Percentiles rank a stretch among this genome's conserved stretches.
These are phyloP conservation scores for Leptomonas seymouri DNA, from an alignment of 208 protist genomes.

Conservation along the genomic window DNA sequence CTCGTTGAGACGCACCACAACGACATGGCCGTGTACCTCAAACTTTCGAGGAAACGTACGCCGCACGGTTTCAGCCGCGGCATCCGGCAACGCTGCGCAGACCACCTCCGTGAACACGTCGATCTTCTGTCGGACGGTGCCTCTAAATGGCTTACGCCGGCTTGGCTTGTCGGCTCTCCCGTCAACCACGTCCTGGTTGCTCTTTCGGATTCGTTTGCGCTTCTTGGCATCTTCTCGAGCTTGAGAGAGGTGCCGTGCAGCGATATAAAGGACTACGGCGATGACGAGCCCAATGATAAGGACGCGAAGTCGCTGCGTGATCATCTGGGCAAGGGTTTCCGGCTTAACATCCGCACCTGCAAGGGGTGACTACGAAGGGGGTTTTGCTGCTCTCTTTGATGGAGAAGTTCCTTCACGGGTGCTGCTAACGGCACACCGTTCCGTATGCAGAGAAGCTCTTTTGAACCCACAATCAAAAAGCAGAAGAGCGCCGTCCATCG, in stretches of 20 bases:
- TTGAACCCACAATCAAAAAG: too few species aligned
- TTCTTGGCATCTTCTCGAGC: neutral
- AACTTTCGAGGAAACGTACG: constrained; percentile 73
- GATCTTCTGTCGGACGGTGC: constrained; percentile 45
- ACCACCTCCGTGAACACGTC: constrained; percentile 55
- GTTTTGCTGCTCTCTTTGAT: too few species aligned
- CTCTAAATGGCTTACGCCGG: constrained; percentile 10
- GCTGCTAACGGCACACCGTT: too few species aligned
- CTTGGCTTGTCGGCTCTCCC: neutral
- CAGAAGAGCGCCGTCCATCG: too few species aligned
- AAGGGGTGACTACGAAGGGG: neutral
- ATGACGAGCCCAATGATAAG: constrained; percentile 12
- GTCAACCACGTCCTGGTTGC: neutral
- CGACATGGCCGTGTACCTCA: constrained; percentile 83
- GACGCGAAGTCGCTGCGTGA: constrained; percentile 1
- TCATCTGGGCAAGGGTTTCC: neutral
- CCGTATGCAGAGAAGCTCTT: too few species aligned
- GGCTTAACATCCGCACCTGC: neutral
- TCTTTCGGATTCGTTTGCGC: neutral
- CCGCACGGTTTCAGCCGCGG: constrained; percentile 28
- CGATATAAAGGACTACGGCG: constrained; percentile 8
- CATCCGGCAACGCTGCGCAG: constrained; percentile 13
- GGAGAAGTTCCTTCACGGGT: too few species aligned
- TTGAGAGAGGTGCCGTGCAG: neutral
- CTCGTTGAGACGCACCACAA: constrained; percentile 75